phyloP scores from a whole-genome alignment of 495 filamentous ascomycete species.

The Chaetomium cochliodes region DNA sequence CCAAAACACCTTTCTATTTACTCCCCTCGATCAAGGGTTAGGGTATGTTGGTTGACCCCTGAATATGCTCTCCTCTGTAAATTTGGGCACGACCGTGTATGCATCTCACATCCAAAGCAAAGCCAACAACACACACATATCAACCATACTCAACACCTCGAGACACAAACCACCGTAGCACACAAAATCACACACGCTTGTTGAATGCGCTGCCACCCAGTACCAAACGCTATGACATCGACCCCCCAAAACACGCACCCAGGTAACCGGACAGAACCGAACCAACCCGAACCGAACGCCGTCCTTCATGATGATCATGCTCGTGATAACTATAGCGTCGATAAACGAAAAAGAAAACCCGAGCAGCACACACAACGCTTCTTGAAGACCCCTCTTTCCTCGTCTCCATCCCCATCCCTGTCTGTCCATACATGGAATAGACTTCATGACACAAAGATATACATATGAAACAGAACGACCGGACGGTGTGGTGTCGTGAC shows the following conservation, averaged over 20 bases:
- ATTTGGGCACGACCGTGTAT: too few relatives aligned
- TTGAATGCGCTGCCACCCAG: not conserved
- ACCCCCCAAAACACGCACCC: not conserved
- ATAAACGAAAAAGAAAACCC: not conserved
- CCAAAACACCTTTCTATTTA: too few relatives aligned
- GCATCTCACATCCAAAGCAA: not conserved
- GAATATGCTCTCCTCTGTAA: too few relatives aligned
- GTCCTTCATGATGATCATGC: not conserved
- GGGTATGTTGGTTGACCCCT: too few relatives aligned
- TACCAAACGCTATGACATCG: not conserved
- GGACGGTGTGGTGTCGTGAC: conserved; percentile 16
- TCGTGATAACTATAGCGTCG: not conserved
- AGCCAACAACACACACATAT: too few relatives aligned
- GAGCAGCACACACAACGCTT: not conserved
- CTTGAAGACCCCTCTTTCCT: not conserved
- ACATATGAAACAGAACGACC: conserved; percentile 12
- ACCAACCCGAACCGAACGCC: not conserved
- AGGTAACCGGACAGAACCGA: not conserved
- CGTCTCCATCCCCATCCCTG: not conserved
- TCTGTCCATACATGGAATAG: not conserved
- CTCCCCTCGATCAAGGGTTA: too few relatives aligned
- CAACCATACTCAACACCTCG: not conserved
- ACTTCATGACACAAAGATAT: not conserved
- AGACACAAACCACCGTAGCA: not conserved
- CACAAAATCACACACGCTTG: not conserved